phyloP scores from a whole-genome alignment of 2,329 filamentous ascomycete genomes.

The Magnaporthiopsis rhizophila region DNA sequence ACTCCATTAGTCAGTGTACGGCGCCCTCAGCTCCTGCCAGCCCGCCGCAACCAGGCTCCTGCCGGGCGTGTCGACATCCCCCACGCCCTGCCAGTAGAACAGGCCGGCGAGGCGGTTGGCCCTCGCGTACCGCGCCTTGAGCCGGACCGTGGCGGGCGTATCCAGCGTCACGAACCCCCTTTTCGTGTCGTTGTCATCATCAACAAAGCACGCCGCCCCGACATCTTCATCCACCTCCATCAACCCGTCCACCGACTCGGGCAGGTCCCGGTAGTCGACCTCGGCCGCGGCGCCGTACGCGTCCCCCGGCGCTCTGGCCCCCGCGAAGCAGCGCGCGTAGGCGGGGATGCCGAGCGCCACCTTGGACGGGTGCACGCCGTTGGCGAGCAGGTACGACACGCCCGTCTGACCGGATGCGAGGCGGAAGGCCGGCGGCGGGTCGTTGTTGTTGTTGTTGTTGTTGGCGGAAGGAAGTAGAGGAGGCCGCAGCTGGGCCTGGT shows the following conservation, averaged over 20 bases:
- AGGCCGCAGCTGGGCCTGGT: slow-evolving; percentile 53
- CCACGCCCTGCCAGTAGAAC: slow-evolving; percentile 62
- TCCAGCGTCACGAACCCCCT: slow-evolving; percentile 57
- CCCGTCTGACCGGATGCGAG: slow-evolving; percentile 43
- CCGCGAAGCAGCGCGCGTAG: slow-evolving; percentile 55
- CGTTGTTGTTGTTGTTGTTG: too few species aligned
- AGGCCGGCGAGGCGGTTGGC: slow-evolving; percentile 48
- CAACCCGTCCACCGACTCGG: slow-evolving; percentile 18
- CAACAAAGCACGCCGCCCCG: slow-evolving; percentile 51
- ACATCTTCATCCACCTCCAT: slow-evolving; percentile 4
- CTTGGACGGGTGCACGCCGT: slow-evolving; percentile 48
- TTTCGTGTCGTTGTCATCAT: slow-evolving; percentile 17
- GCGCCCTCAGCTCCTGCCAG: slow-evolving; percentile 41
- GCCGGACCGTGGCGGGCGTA: slow-evolving; percentile 48
- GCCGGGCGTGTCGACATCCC: slow-evolving; percentile 42
- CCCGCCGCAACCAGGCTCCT: slow-evolving; percentile 52
- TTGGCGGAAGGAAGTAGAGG: slow-evolving; percentile 25
- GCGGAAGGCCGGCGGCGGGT: slow-evolving; percentile 18
- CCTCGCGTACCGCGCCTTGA: slow-evolving; percentile 54
- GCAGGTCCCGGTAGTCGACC: slow-evolving; percentile 56
- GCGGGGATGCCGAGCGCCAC: slow-evolving; percentile 55
- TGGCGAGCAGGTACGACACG: slow-evolving; percentile 42
- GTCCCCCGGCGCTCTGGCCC: slow-evolving; percentile 44
- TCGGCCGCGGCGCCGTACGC: slow-evolving; percentile 38
- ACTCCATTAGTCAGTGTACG: neutral